These are phyloP conservation scores for Artemisia tridentata DNA, from an alignment of 129 eudicot species.

Conservation along the genomic window DNA sequence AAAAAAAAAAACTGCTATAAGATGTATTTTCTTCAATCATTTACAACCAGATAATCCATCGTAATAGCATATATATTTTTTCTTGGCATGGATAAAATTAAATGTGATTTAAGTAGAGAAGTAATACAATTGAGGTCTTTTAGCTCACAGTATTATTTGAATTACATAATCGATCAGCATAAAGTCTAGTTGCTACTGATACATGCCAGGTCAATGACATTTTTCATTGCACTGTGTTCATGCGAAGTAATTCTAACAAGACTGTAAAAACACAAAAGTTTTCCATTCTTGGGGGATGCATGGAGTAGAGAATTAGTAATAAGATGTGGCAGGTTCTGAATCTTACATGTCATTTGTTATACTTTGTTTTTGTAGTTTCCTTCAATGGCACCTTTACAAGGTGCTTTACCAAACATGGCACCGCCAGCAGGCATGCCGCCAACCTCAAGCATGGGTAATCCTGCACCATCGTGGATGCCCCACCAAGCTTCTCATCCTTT, in stretches of 20 bases:
- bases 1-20: not conserved
- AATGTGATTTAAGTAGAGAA: not conserved
- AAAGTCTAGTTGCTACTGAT: no score
- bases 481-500: constrained; percentile 43
- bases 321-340: not conserved
- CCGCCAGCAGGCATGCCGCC: constrained; percentile 37
- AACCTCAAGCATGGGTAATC: constrained; percentile 36
- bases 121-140: not conserved
- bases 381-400: constrained; percentile 59
- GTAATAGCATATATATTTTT: not conserved
- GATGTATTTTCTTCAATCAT: not conserved
- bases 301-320: not conserved
- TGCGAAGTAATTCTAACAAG: not conserved
- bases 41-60: no score
- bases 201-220: not conserved
- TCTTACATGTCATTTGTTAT: not conserved
- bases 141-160: no score
- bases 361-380: constrained; percentile 50
- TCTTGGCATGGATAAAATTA: not conserved
- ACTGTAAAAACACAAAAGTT: not conserved
- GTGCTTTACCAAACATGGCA: constrained; percentile 56
- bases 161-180: no score
- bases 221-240: not conserved
- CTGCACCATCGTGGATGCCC: constrained; percentile 57
- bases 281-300: no score